Evolutionary conservation across 1,284 basidiomycete species (phyloP), one percentile per base, ranked within the genome.

Genomic region (Melampsora occidentalis): DNA sequence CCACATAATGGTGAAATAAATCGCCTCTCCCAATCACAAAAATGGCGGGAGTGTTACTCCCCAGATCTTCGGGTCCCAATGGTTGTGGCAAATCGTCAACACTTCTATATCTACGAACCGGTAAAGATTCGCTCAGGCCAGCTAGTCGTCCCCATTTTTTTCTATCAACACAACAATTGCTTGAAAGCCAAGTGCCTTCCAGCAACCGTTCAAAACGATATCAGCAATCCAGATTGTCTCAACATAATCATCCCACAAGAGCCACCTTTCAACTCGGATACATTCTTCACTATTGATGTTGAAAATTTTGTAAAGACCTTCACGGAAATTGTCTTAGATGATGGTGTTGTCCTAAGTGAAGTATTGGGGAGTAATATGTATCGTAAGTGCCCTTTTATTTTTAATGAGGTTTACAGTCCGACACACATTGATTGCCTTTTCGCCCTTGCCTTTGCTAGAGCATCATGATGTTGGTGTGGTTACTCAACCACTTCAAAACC

Each of bases 31-130:
- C 68, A 69, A 22, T 69, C 53, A 14, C n/a, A 5, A 6, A 69
- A 69, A n/a, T 69, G 68, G 68, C 14, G 49, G 2, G 31, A 69
- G 22, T 35, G 59, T 22, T n/a, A 33, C 31, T 18, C 46, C 12
- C 7, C 67, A 12, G 49, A 57, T 20, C 67, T 69, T 2, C 33
- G 33, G 5, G 66, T 49, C 18, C 46, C 48, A 51, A 68, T 68
- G 66, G 66, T 68, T 2, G 42, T 16, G 2, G 33, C 6, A 6
- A 53, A 68, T 28, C 6, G 20, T 2, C 48, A 68, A 68, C 66
- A 68, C 14, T 69, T 57, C 28, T 69, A 51, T 35, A 69, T 57
- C 1, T 69, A 20, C 42, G 67, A 69, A 22, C 67, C 67, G 5
- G 67, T 69, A 6, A 22, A 33, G 42, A 3, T 57, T 4, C 28